These are phyloP conservation scores for Platanthera guangdongensis DNA, from an alignment of 106 monocot genomes.

Conservation along the genomic window DNA sequence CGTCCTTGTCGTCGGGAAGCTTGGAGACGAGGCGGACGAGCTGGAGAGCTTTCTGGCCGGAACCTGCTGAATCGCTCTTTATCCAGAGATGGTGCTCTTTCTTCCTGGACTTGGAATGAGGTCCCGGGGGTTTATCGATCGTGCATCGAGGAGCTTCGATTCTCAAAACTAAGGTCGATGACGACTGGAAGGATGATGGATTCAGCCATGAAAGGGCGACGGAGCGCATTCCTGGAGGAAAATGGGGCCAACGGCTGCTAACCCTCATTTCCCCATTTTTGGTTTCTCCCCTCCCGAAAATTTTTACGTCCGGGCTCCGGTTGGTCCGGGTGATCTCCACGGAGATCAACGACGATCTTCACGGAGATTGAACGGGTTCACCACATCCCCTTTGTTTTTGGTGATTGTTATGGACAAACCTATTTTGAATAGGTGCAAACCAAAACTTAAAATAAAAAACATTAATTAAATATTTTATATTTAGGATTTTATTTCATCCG, in stretches of 20 bases:
- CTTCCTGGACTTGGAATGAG: constrained; percentile 14
- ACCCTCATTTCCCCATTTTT: background rate
- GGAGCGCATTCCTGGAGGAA: background rate
- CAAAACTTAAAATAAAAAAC: too few relatives aligned
- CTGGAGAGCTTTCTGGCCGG: constrained; percentile 77
- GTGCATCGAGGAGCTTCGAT: constrained; percentile 1
- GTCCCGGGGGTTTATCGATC: background rate
- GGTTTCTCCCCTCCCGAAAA: too few relatives aligned
- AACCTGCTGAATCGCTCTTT: constrained; percentile 72
- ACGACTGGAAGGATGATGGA: background rate
- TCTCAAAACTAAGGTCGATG: background rate
- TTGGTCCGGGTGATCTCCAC: too few relatives aligned
- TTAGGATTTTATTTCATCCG: too few relatives aligned
- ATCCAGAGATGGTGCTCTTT: constrained; percentile 92
- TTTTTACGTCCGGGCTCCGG: too few relatives aligned
- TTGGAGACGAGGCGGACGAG: constrained; percentile 65
- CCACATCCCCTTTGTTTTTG: too few relatives aligned
- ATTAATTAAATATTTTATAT: too few relatives aligned
- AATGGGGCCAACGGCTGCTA: background rate
- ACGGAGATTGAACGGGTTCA: too few relatives aligned
- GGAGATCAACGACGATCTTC: too few relatives aligned
- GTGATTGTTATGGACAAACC: too few relatives aligned
- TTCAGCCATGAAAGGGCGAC: background rate
- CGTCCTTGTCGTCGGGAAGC: constrained; percentile 80
- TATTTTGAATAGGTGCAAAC: too few relatives aligned